Base-by-base conservation (phyloP, 768 basidiomycete genomes). In the Kwoniella sp. region DNA sequence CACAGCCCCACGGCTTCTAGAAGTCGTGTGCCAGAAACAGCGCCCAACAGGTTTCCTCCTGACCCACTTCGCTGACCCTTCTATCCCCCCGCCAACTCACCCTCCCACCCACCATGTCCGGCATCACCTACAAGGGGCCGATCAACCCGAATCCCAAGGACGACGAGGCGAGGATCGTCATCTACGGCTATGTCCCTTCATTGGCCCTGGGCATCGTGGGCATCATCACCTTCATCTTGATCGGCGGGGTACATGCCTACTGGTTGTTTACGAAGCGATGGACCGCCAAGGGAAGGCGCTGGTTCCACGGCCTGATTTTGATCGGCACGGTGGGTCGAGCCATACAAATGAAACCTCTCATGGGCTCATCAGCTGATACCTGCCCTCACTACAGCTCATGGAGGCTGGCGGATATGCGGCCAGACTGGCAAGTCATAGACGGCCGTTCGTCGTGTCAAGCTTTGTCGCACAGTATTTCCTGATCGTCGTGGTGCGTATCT, bases 401-500 rank as follows among this genome's bases (percentile, higher is more conserved):
- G 74, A 74, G 46, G 32, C 67, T 1, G 71, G 70, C 0, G 74
- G 74, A 17, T 75, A 73, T 53, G 65, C 59, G 2, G 66, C 65
- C 17, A 47, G 74, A 39, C 56, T 61, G 10, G 52, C 54, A 8
- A 64, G 63, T 14, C 57, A 69, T 48, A 42, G 51, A 29, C 47
- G 55, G n/a, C 69, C 73, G 3, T 74, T 65, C 46, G 53, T 65
- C 19, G 52, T 74, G 4, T 39, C 47, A 19, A 44, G 49, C 15
- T 74, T 74, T 36, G 56, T 74, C n/a, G 57, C 65, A n/a, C 73
- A 73, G 43, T 72, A 69, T 51, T 72, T 72, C 25, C 46, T 72
- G 14, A 69, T 71, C 28, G 69, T 71, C 2, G 62, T 66, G 31
- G 69, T 71, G 27, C 56, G 69, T 66, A 3, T 10, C 27, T 14